Percentiles rank a stretch among this genome's conserved stretches.
These are phyloP conservation scores for Elymus sibiricus DNA, from an alignment of 176 grass and related monocot genomes.

Conservation along the genomic window DNA sequence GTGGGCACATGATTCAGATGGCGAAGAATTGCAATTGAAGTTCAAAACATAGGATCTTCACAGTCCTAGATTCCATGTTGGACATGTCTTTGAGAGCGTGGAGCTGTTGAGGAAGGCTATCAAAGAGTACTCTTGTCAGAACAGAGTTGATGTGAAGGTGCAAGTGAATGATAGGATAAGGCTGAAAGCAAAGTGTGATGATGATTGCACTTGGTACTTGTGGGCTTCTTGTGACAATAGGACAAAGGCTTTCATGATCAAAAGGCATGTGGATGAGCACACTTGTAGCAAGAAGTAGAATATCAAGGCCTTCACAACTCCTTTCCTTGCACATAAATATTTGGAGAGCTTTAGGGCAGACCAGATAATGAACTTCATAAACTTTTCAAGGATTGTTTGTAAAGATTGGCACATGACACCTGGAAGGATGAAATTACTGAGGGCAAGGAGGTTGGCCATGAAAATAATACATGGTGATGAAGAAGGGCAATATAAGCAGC, in stretches of 20 bases:
- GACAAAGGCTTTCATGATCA: neutral
- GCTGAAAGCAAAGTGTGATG: neutral
- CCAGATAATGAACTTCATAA: neutral
- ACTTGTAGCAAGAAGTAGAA: no score
- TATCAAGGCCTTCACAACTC: no score
- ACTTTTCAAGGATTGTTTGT: neutral
- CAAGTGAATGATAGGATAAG: neutral
- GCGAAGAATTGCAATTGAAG: neutral
- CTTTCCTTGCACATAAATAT: no score
- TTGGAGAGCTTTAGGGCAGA: no score
- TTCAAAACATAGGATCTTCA: neutral
- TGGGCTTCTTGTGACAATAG: neutral
- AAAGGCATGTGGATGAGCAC: neutral
- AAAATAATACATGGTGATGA: neutral
- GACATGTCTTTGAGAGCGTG: neutral
- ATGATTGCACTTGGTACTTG: neutral
- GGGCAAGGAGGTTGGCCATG: neutral
- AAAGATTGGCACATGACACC: neutral
- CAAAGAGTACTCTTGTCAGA: neutral
- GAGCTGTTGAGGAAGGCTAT: neutral
- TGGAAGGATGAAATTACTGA: neutral
- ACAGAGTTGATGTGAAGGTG: neutral
- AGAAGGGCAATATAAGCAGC: neutral
- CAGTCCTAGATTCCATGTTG: neutral
- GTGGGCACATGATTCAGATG: neutral